Evolutionary conservation across 2,329 filamentous ascomycete genomes (phyloP).

Genomic region (Colletotrichum liriopes): DNA sequence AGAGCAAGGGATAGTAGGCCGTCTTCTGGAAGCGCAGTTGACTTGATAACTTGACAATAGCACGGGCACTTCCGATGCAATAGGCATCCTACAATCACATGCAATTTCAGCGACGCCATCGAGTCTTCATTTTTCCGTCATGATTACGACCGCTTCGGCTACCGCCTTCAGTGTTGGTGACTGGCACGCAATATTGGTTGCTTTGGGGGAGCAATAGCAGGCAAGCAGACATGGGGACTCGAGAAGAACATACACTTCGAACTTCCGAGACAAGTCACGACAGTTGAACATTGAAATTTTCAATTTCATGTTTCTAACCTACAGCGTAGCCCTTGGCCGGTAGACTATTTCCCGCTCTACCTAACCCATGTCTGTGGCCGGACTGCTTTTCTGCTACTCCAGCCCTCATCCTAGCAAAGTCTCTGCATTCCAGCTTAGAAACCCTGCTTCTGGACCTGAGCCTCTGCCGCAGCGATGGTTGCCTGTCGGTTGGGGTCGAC

Average conservation of each 20-base stretch:
- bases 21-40: not conserved
- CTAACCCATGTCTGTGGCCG: too few relatives aligned
- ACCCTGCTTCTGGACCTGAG: constrained; percentile 38
- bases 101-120: not conserved
- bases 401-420: not conserved
- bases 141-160: not conserved
- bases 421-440: constrained; percentile 39
- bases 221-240: not conserved
- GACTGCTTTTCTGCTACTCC: too few relatives aligned
- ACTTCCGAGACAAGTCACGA: not conserved
- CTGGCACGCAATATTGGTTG: not conserved
- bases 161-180: not conserved
- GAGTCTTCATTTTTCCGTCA: too few relatives aligned
- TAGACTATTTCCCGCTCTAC: not conserved
- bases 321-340: too few relatives aligned
- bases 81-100: not conserved
- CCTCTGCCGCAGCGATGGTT: constrained; percentile 40
- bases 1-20: too few relatives aligned
- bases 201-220: not conserved
- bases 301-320: not conserved
- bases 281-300: not conserved
- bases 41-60: not conserved
- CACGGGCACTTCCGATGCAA: not conserved
- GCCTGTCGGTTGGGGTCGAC: constrained; percentile 42
- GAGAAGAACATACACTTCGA: not conserved